A percentile compares a stretch with the other conserved stretches of the same genome.
Conservation (phyloP, 345 rosid species). For the Eucalyptus sideroxylon region DNA sequence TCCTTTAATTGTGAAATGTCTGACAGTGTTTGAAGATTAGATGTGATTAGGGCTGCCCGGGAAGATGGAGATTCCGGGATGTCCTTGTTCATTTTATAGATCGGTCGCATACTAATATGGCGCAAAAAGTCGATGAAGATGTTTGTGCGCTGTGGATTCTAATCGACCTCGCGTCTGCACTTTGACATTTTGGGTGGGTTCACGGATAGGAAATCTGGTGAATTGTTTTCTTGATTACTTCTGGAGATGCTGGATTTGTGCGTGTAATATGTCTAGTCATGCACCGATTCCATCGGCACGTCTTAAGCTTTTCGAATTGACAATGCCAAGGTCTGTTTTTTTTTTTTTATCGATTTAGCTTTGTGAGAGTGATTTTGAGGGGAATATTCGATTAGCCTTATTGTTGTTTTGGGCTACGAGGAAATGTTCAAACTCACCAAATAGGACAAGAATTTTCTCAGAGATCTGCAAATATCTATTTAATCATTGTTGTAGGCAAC, state of each 20-base stretch:
- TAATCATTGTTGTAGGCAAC: no score
- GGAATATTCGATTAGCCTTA: no score
- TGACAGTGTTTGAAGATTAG: neutral
- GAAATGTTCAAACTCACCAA: no score
- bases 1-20: neutral
- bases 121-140: neutral
- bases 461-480: no score
- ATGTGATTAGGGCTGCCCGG: neutral
- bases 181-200: neutral
- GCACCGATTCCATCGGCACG: neutral
- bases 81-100: neutral
- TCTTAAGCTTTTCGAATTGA: neutral
- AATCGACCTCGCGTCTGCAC: neutral
- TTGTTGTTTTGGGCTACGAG: no score
- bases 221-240: neutral
- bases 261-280: neutral
- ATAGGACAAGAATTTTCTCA: no score
- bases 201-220: neutral
- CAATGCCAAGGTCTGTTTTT: neutral
- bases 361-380: no score
- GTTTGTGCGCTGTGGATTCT: neutral
- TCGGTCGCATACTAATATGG: neutral
- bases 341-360: no score
- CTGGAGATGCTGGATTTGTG: neutral
- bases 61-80: neutral